These are phyloP conservation scores for Ehretia macrophylla DNA, from an alignment of 257 asterid genomes.

Conservation along the genomic window DNA sequence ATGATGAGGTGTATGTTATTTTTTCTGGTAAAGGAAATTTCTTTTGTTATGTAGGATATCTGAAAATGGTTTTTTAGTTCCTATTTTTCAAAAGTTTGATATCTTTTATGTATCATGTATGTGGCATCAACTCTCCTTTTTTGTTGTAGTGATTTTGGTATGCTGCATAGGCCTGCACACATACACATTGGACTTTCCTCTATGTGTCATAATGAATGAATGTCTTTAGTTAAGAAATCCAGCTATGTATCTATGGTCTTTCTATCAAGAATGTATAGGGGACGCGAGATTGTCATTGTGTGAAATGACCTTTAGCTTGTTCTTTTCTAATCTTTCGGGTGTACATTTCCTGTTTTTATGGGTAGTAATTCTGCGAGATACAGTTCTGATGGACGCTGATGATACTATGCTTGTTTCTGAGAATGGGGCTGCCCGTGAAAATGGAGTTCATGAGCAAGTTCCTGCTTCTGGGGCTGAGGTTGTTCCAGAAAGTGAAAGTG, in stretches of 20 bases:
- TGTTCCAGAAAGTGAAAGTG: constrained; percentile 13
- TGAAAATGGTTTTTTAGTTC: too few species aligned
- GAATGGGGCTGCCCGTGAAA: constrained; percentile 27
- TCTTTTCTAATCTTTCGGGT: constrained; percentile 1
- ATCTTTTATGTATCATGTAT: too few species aligned
- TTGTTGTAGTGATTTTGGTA: too few species aligned
- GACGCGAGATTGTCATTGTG: not conserved
- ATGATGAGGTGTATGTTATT: too few species aligned
- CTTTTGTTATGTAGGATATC: too few species aligned
- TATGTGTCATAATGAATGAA: not conserved
- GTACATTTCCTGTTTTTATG: constrained; percentile 2
- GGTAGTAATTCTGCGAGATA: not conserved
- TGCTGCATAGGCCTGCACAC: too few species aligned
- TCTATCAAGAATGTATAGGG: not conserved
- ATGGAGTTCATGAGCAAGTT: constrained; percentile 23
- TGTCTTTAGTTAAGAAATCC: not conserved
- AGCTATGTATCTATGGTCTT: not conserved
- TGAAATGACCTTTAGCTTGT: not conserved
- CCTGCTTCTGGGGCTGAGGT: constrained; percentile 10
- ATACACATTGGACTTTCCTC: too few species aligned
- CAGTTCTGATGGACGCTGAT: constrained; percentile 28
- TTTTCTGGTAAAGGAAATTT: too few species aligned
- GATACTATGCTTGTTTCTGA: constrained; percentile 20
- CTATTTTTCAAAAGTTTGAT: too few species aligned
- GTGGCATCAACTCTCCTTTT: too few species aligned